These are phyloP conservation scores for Purshia tridentata DNA, from an alignment of 306 rosid species.

Conservation along the genomic window DNA sequence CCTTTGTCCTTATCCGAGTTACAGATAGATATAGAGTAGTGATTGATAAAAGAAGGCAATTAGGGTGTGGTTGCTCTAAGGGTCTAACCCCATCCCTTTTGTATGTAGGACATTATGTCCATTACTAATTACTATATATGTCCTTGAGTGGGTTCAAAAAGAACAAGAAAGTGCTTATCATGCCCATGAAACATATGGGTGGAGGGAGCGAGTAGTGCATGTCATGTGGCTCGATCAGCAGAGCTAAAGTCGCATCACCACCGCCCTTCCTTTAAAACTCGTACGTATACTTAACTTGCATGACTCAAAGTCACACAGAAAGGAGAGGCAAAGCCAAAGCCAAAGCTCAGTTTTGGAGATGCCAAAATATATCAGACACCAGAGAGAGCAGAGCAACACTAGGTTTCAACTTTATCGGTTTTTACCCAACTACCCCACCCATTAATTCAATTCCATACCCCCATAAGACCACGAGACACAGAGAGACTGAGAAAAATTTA, in stretches of 20 bases:
- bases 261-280: conserved; percentile 7
- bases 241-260: conserved; percentile 22
- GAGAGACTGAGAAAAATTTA: conserved; percentile 29
- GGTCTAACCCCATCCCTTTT: conserved; percentile 2
- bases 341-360: conserved; percentile 13
- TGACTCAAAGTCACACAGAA: background rate
- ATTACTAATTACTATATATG: no score
- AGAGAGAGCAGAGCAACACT: conserved; percentile 40
- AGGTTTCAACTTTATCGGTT: conserved; percentile 54
- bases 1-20: conserved; percentile 20
- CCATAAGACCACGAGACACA: conserved; percentile 11
- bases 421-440: conserved; percentile 36
- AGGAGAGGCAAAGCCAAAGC: conserved; percentile 16
- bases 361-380: conserved; percentile 24
- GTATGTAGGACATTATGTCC: conserved; percentile 21
- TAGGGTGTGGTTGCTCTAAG: conserved; percentile 5
- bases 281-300: conserved; percentile 8
- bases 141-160: conserved; percentile 19
- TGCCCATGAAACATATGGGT: conserved; percentile 30
- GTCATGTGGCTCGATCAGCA: conserved; percentile 15
- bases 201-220: background rate
- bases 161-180: conserved; percentile 19
- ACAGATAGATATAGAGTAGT: conserved; percentile 1
- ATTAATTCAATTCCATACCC: background rate
- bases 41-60: conserved; percentile 1